A percentile compares a stretch with the other conserved stretches of the same genome.
phyloP scores from a whole-genome alignment of 495 filamentous ascomycete species.

The Amphirosellinia nigrospora region DNA sequence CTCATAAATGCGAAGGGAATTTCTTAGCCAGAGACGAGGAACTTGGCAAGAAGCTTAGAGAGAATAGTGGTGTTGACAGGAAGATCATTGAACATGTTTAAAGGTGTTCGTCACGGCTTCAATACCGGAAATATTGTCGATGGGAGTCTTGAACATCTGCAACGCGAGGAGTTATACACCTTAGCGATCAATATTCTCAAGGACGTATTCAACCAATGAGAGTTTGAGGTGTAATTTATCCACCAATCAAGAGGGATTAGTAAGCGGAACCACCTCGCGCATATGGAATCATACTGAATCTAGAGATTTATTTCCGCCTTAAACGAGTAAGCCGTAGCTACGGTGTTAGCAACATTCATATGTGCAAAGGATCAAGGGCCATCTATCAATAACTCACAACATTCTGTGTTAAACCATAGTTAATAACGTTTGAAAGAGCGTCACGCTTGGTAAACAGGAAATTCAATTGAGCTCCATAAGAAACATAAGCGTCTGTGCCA shows the following conservation, averaged over 20 bases:
- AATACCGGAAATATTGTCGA: slow-evolving; percentile 15
- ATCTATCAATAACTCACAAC: too few species aligned
- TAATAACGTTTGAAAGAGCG: not conserved
- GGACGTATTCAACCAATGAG: slow-evolving; percentile 1
- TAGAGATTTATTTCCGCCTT: not conserved
- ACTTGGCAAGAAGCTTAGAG: slow-evolving; percentile 14
- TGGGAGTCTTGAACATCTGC: slow-evolving; percentile 17
- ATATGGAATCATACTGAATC: not conserved
- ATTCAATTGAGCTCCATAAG: not conserved
- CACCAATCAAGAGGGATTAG: not conserved
- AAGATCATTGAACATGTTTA: slow-evolving; percentile 14
- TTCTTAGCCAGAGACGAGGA: slow-evolving; percentile 22
- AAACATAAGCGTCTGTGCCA: not conserved
- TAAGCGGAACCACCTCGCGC: not conserved
- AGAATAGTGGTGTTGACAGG: not conserved
- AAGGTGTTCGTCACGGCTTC: slow-evolving; percentile 27
- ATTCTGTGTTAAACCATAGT: not conserved
- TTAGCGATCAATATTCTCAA: slow-evolving; percentile 16
- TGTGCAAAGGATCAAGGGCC: not conserved
- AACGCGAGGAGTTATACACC: slow-evolving; percentile 19
- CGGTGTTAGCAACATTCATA: not conserved
- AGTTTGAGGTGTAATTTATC: too few species aligned
- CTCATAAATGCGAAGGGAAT: slow-evolving; percentile 27
- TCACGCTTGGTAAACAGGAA: not conserved
- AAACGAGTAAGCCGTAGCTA: not conserved